phyloP scores from a whole-genome alignment of 768 basidiomycete genomes.

The Vararia minispora region DNA sequence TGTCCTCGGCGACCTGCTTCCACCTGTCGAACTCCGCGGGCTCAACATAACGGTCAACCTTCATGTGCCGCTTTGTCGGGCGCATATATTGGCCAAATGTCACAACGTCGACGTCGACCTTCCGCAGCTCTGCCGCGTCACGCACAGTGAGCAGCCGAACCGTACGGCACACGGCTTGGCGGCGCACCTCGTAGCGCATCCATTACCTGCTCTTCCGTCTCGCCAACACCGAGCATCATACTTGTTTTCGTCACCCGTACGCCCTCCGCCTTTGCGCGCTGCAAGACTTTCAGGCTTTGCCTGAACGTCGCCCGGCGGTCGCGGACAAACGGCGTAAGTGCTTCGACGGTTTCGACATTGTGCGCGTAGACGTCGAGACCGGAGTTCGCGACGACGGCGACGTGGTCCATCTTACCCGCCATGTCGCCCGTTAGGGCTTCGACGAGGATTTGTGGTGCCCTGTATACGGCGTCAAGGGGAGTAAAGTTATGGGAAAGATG shows the following conservation, averaged over 20 bases:
- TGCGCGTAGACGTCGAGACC: conserved; percentile 98
- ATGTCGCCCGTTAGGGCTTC: conserved; percentile 97
- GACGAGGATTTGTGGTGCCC: conserved; percentile 91
- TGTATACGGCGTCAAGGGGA: conserved; percentile 19
- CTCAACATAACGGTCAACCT: conserved; percentile 92
- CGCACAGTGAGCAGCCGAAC: conserved; percentile 1
- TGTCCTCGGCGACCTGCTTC: conserved; percentile 81
- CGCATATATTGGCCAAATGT: conserved; percentile 99
- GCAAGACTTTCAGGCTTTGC: conserved; percentile 70
- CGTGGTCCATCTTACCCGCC: conserved; percentile 62
- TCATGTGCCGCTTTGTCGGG: conserved; percentile 98
- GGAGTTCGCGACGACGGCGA: conserved; percentile 77
- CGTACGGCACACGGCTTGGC: not conserved
- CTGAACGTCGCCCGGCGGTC: conserved; percentile 90
- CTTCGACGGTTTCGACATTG: conserved; percentile 94
- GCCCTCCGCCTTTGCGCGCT: conserved; percentile 74
- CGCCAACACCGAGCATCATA: conserved; percentile 97
- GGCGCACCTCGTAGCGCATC: conserved; percentile 70
- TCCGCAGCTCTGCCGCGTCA: conserved; percentile 61
- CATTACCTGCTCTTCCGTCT: conserved; percentile 71
- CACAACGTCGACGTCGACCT: conserved; percentile 87
- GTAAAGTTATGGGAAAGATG: not conserved
- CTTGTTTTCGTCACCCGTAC: conserved; percentile 93
- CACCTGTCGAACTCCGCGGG: conserved; percentile 89
- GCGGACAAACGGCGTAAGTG: conserved; percentile 87